Evolutionary conservation across 2,329 filamentous ascomycete genomes (phyloP), one percentile per base, ranked within the genome.

Genomic region (Pseudogymnoascus sp.): DNA sequence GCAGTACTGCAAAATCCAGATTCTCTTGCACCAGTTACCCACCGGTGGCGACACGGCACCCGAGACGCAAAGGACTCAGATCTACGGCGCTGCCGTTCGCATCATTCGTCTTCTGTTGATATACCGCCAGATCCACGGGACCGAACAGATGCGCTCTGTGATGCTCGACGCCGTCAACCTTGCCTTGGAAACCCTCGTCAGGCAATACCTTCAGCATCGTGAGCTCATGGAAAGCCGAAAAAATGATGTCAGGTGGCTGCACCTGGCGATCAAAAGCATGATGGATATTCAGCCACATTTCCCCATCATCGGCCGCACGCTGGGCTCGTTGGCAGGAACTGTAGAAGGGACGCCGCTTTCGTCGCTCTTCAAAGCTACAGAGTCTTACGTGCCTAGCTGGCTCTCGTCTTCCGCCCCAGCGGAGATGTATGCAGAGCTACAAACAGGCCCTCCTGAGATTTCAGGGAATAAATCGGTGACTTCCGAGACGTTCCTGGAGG

Each of bases 1-100:
- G 33, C 57, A 59, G 57, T 59, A 59, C 33, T 59, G 57, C 57
- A 59, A 59, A 59, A 18, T 59, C 57, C 57, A 59, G 57, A 59
- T 59, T 59, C 35, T 59, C 9, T 18, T 59, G 15, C 33, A 25
- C 9, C 57, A 37, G n/a, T 11, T 18, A 25, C 25, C 7, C 18
- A 18, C 14, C 15, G 22, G 33, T 14, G 37, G 25, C 14, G 28
- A 12, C n/a, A n/a, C 9, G 22, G 35, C 33, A 20, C 7, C 6
- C 22, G 18, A n/a, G 57, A 59, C 8, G 2, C 33, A 7, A 22
- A 25, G 57, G n/a, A 7, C 11, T 36, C 57, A n/a, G 8, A 35
- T 39, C 20, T 59, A 35, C 15, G 15, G 14, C 37, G 37, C 37
- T 20, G 59, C 59, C 2, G 11, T 60, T 22, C 38, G 39, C 20